Evolutionary conservation across 2,329 filamentous ascomycete genomes (phyloP).

Genomic region (Aschersonia sp.): DNA sequence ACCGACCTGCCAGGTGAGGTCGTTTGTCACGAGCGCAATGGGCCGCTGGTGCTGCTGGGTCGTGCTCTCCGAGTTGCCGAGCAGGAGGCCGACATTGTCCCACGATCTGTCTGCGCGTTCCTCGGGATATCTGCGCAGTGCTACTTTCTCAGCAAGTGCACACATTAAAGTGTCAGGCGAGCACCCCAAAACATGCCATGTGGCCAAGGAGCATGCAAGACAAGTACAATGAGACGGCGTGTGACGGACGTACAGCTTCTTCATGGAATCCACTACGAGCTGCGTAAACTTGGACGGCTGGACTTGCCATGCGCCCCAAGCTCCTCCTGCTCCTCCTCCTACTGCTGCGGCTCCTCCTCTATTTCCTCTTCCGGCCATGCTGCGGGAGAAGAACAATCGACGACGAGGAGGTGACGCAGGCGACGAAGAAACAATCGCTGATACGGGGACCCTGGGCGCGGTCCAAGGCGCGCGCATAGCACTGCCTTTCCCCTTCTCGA

Average conservation of each 20-base stretch:
- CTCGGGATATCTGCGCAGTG: slow-evolving; percentile 62
- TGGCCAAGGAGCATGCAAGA: background rate
- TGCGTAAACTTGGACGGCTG: slow-evolving; percentile 28
- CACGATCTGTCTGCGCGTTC: slow-evolving; percentile 77
- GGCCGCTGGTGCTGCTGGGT: slow-evolving; percentile 8
- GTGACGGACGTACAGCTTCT: slow-evolving; percentile 48
- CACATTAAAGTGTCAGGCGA: background rate
- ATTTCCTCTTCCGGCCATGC: no score
- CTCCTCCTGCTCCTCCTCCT: no score
- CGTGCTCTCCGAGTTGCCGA: slow-evolving; percentile 26
- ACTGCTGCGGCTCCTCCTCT: no score
- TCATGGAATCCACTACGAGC: slow-evolving; percentile 65
- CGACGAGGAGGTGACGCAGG: no score
- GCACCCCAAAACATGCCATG: background rate
- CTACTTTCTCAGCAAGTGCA: background rate
- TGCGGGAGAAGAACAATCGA: no score
- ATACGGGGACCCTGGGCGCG: no score
- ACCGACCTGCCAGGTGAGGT: slow-evolving; percentile 77
- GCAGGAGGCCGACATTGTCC: slow-evolving; percentile 88
- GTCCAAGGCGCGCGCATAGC: no score
- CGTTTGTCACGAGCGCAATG: slow-evolving; percentile 55
- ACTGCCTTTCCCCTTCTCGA: no score
- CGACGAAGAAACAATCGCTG: no score
- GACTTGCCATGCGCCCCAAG: slow-evolving; percentile 26
- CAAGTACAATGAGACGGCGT: background rate